Percentiles rank a stretch among this genome's conserved stretches.
phyloP scores from a whole-genome alignment of 495 filamentous ascomycete genomes.

The Parachaetomium inaequale region DNA sequence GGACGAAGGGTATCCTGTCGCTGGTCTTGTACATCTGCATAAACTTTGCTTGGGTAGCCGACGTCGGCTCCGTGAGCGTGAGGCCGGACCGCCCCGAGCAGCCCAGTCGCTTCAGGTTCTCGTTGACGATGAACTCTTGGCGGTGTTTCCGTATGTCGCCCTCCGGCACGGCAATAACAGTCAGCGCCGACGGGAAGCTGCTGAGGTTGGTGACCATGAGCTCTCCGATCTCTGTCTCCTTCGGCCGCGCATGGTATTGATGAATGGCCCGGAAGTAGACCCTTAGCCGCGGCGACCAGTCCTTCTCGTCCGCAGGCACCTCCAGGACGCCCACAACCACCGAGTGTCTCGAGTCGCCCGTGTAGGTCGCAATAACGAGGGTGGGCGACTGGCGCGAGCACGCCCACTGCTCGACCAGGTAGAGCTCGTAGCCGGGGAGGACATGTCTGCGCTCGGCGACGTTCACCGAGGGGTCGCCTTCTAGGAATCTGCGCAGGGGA shows the following conservation, averaged over 20 bases:
- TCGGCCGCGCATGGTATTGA: slow-evolving; percentile 75
- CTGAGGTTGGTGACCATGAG: slow-evolving; percentile 93
- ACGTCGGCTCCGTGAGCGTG: slow-evolving; percentile 67
- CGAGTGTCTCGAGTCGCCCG: slow-evolving; percentile 74
- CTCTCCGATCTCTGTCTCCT: slow-evolving; percentile 77
- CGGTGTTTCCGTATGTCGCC: slow-evolving; percentile 80
- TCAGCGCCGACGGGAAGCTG: slow-evolving; percentile 83
- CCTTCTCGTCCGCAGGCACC: slow-evolving; percentile 73
- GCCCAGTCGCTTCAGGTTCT: slow-evolving; percentile 85
- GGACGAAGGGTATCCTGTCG: slow-evolving; percentile 71
- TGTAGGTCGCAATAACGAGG: slow-evolving; percentile 89
- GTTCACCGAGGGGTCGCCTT: slow-evolving; percentile 75
- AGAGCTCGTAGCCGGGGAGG: slow-evolving; percentile 84
- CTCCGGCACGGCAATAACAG: slow-evolving; percentile 81
- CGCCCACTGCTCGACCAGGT: slow-evolving; percentile 97
- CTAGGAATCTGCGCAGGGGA: slow-evolving; percentile 62
- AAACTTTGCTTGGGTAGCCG: slow-evolving; percentile 87
- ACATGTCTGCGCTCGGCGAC: slow-evolving; percentile 66
- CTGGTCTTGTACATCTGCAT: slow-evolving; percentile 82
- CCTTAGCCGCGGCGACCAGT: slow-evolving; percentile 73
- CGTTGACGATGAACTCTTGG: slow-evolving; percentile 89
- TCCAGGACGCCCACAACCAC: slow-evolving; percentile 77
- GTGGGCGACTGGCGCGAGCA: slow-evolving; percentile 88
- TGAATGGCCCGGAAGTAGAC: slow-evolving; percentile 85
- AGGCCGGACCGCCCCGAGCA: slow-evolving; percentile 88